Conservation (phyloP, 2,329 filamentous ascomycete genomes). For the Thyridium curvatum region DNA sequence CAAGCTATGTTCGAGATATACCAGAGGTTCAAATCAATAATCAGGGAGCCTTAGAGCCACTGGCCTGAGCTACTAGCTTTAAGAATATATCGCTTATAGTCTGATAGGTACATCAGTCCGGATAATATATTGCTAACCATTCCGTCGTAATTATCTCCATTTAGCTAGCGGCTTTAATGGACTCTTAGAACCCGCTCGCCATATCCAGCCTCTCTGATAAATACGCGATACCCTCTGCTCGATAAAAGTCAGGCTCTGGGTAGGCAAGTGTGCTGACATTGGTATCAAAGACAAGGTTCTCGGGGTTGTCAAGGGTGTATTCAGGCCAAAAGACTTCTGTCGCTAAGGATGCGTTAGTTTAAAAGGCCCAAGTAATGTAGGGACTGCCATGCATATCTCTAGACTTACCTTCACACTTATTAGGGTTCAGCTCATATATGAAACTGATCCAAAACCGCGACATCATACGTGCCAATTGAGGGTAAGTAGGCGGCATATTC, state of each 20-base stretch:
- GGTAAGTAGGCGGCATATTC: slow-evolving; percentile 31
- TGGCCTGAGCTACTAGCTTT: no score
- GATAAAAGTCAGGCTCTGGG: slow-evolving; percentile 36
- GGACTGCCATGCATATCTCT: neutral
- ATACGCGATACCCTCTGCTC: slow-evolving; percentile 32
- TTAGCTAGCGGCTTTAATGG: no score
- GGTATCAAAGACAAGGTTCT: slow-evolving; percentile 45
- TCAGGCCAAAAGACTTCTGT: slow-evolving; percentile 28
- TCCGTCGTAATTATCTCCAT: no score
- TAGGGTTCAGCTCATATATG: slow-evolving; percentile 38
- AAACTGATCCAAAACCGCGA: slow-evolving; percentile 45
- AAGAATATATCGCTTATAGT: no score
- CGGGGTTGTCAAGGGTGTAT: slow-evolving; percentile 30
- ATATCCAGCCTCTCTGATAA: no score
- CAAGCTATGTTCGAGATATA: no score
- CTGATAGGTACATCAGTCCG: no score
- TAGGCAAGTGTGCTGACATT: slow-evolving; percentile 33
- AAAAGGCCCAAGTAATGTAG: neutral
- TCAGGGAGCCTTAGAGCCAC: no score
- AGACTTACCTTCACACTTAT: slow-evolving; percentile 16
- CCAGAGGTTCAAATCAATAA: no score
- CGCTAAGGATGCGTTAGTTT: neutral
- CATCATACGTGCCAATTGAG: slow-evolving; percentile 38
- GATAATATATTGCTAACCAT: no score
- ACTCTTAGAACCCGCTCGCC: no score